These are phyloP conservation scores for Auriscalpium vulgare DNA, from an alignment of 768 basidiomycete genomes.

Conservation along the genomic window DNA sequence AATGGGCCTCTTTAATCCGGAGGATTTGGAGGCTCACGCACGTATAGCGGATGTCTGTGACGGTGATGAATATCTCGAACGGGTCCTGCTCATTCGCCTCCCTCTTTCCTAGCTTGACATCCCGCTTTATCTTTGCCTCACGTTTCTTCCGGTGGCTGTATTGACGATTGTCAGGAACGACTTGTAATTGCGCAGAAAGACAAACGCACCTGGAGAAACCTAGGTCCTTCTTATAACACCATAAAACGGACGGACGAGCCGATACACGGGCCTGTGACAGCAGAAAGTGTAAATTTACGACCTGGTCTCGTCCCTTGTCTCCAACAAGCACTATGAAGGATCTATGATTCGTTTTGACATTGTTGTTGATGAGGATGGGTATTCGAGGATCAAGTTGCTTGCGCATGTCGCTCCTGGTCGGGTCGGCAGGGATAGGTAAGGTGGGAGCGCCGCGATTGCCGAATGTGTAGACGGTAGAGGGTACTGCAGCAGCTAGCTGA, in stretches of 20 bases:
- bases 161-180: not conserved
- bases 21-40: constrained; percentile 31
- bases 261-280: constrained; percentile 88
- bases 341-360: constrained; percentile 87
- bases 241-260: constrained; percentile 84
- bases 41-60: constrained; percentile 99
- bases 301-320: constrained; percentile 89
- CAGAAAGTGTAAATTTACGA: constrained; percentile 93
- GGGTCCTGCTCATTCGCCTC: constrained; percentile 95
- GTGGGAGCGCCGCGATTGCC: not conserved
- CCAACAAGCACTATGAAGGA: constrained; percentile 96
- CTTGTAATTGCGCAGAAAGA: not conserved
- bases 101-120: constrained; percentile 88
- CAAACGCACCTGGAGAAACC: constrained; percentile 84
- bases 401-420: constrained; percentile 41
- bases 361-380: constrained; percentile 85
- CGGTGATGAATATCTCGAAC: constrained; percentile 96
- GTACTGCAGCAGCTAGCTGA: no score
- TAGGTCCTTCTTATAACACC: constrained; percentile 99
- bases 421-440: not conserved
- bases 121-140: constrained; percentile 93
- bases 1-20: not conserved
- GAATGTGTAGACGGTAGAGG: no score
- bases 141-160: constrained; percentile 89
- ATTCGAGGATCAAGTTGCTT: constrained; percentile 91